Conservation (phyloP, 306 rosid genomes). For the Biancaea sappan region DNA sequence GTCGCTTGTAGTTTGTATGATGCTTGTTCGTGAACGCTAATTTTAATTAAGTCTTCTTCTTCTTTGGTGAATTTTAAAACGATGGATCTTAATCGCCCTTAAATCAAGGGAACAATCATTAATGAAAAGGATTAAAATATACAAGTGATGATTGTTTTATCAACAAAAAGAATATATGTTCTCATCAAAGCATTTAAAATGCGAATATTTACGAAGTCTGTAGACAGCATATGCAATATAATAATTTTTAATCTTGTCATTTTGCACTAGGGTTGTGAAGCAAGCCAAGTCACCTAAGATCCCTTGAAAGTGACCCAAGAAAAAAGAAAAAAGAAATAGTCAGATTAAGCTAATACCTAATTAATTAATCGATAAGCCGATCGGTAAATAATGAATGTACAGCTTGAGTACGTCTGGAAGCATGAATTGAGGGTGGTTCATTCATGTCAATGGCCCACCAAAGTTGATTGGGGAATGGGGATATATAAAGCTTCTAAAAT, state of each 20-base stretch:
- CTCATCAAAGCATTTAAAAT: neutral
- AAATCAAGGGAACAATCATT: neutral
- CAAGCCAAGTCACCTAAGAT: conserved; percentile 23
- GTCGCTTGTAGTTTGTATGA: conserved; percentile 10
- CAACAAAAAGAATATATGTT: neutral
- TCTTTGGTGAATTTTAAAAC: neutral
- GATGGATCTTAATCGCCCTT: neutral
- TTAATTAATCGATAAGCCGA: neutral
- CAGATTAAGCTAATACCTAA: neutral
- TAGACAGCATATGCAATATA: neutral
- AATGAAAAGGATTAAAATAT: conserved; percentile 16
- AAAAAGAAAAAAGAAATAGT: neutral
- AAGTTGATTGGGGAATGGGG: neutral
- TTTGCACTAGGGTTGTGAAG: neutral
- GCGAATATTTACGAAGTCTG: neutral
- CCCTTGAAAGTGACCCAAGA: conserved; percentile 14
- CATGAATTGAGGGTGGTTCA: neutral
- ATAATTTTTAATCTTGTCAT: neutral
- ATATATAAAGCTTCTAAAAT: neutral
- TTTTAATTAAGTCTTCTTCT: neutral
- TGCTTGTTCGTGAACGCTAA: neutral
- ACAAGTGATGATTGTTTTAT: neutral
- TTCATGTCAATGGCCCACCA: neutral
- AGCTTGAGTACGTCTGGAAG: neutral
- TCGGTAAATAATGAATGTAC: neutral